Conservation (phyloP, 805 yeast genomes). For the Yarrowia yakushimensis region DNA sequence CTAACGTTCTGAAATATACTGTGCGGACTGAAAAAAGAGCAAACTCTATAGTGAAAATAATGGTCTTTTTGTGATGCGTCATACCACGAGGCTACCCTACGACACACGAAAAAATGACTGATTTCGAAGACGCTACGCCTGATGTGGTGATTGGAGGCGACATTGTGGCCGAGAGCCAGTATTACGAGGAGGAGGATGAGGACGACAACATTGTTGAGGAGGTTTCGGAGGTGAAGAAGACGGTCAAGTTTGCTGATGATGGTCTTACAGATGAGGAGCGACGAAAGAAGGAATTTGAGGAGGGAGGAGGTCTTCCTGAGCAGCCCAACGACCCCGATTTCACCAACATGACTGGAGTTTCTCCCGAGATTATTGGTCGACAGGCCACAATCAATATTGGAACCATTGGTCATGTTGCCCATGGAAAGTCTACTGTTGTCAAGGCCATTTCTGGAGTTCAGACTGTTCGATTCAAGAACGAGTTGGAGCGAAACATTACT, state of each 20-base stretch:
- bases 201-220: conserved; percentile 45
- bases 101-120: conserved; percentile 43
- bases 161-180: conserved; percentile 39
- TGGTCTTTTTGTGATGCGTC: background rate
- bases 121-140: conserved; percentile 81
- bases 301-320: conserved; percentile 97
- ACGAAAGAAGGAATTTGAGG: conserved; percentile 83
- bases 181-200: conserved; percentile 45
- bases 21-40: background rate
- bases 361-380: conserved; percentile 89
- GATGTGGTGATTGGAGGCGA: conserved; percentile 72
- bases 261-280: conserved; percentile 67
- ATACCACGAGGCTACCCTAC: background rate
- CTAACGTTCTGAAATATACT: background rate
- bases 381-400: conserved; percentile 99
- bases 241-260: conserved; percentile 78
- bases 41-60: conserved; percentile 15
- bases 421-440: conserved; percentile 90
- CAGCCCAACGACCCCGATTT: conserved; percentile 92
- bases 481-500: conserved; percentile 97
- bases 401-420: conserved; percentile 94
- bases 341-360: conserved; percentile 72
- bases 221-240: conserved; percentile 53
- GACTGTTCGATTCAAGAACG: conserved; percentile 98
- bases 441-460: conserved; percentile 98